phyloP scores from a whole-genome alignment of 1,139 yeast species.

The Suhomyces taliae region DNA sequence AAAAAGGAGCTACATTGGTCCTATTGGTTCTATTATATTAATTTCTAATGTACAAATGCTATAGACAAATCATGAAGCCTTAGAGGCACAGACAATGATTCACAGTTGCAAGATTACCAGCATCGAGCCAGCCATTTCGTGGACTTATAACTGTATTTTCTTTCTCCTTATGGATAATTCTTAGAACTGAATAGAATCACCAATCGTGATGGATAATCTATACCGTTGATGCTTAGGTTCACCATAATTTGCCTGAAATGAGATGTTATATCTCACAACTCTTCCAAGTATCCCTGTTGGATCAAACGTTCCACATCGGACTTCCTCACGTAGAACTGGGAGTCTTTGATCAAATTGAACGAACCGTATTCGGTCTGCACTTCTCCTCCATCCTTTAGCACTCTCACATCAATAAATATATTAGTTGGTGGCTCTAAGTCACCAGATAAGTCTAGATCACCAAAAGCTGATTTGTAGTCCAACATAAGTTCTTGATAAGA shows the following conservation, averaged over 20 bases:
- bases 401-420: conserved; percentile 90
- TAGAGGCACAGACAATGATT: too few relatives aligned
- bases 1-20: too few relatives aligned
- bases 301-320: conserved; percentile 91
- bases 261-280: conserved; percentile 38
- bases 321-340: conserved; percentile 91
- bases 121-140: too few relatives aligned
- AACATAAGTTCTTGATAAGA: conserved; percentile 71
- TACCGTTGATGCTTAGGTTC: too few relatives aligned
- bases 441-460: conserved; percentile 88
- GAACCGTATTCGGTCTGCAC: conserved; percentile 97
- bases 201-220: background rate
- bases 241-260: too few relatives aligned
- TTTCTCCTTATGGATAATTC: background rate
- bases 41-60: background rate
- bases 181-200: background rate
- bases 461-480: conserved; percentile 73
- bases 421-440: conserved; percentile 87
- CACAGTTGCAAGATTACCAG: too few relatives aligned
- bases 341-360: conserved; percentile 89
- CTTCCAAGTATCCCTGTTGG: conserved; percentile 91
- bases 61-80: background rate
- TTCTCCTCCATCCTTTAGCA: conserved; percentile 92
- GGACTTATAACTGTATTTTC: too few relatives aligned
- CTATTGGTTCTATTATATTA: background rate